phyloP scores from a whole-genome alignment of 192 early-diverging fungal genomes.

The Phycomyces blakesleeanus region DNA sequence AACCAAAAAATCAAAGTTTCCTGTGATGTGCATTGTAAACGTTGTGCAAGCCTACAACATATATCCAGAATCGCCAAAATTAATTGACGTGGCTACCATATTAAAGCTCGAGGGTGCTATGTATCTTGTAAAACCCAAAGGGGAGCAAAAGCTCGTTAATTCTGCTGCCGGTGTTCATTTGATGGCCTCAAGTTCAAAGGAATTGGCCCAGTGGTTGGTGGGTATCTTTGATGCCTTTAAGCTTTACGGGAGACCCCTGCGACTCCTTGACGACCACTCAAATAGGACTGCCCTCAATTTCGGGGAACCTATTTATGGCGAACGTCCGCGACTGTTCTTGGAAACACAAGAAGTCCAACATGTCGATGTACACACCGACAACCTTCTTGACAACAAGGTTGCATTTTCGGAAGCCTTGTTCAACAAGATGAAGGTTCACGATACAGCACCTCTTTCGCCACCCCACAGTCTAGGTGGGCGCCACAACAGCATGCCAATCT shows the following conservation, averaged over 20 bases:
- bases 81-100: conserved; percentile 35
- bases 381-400: conserved; percentile 10
- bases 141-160: conserved; percentile 3
- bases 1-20: conserved; percentile 45
- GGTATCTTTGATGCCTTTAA: conserved; percentile 40
- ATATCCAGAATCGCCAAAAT: conserved; percentile 44
- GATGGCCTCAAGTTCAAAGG: conserved; percentile 31
- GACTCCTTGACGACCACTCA: conserved; percentile 18
- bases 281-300: conserved; percentile 17
- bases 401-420: conserved; percentile 2
- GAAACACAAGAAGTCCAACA: conserved; percentile 8
- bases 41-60: conserved; percentile 55
- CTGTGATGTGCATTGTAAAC: conserved; percentile 46
- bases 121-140: conserved; percentile 11
- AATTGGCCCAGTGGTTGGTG: conserved; percentile 42
- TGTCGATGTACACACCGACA: conserved; percentile 3
- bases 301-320: conserved; percentile 6
- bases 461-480: neutral
- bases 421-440: neutral
- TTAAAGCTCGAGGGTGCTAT: conserved; percentile 42
- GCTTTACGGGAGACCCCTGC: conserved; percentile 41
- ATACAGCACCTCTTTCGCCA: neutral
- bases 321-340: conserved; percentile 14
- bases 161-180: conserved; percentile 18
- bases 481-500: neutral